phyloP scores from a whole-genome alignment of 83 land plant genomes.

The Picea abies region DNA sequence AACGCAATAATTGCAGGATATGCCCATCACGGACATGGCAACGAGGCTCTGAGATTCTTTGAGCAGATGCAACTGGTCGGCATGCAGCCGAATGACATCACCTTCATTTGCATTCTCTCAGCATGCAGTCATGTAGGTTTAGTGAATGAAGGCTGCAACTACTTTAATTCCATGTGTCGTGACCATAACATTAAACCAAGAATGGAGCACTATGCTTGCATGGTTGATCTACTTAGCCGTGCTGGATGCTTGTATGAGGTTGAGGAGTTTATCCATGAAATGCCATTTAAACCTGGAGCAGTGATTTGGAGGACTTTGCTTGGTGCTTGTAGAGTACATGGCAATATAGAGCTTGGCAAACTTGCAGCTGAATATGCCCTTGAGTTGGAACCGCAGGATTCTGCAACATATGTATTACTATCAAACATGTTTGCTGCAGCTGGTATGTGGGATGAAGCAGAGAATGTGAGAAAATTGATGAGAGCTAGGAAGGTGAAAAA shows the following conservation, averaged over 20 bases:
- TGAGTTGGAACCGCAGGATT: conserved; percentile 13
- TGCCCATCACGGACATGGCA: conserved; percentile 27
- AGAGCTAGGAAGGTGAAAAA: background rate
- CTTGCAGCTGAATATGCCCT: conserved; percentile 14
- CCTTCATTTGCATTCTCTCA: conserved; percentile 15
- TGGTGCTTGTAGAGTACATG: conserved; percentile 6
- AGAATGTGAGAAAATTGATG: conserved; percentile 12
- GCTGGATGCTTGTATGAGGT: background rate
- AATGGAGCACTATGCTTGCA: conserved; percentile 14
- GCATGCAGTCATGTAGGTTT: conserved; percentile 12
- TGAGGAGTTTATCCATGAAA: background rate
- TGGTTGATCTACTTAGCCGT: conserved; percentile 15
- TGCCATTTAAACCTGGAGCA: conserved; percentile 10
- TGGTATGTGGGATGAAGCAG: background rate
- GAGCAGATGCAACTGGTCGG: conserved; percentile 10
- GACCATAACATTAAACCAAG: conserved; percentile 14
- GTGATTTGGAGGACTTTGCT: conserved; percentile 15
- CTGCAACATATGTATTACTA: conserved; percentile 10
- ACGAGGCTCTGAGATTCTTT: conserved; percentile 7
- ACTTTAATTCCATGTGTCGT: background rate
- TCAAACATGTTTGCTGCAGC: conserved; percentile 11
- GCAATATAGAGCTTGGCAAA: conserved; percentile 13
- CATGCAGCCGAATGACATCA: conserved; percentile 9
- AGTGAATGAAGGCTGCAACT: conserved; percentile 13
- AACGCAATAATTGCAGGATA: conserved; percentile 67